A percentile compares a stretch with the other conserved stretches of the same genome.
phyloP scores from a whole-genome alignment of 352 stramenopile species.

The Discostella stelligera region DNA sequence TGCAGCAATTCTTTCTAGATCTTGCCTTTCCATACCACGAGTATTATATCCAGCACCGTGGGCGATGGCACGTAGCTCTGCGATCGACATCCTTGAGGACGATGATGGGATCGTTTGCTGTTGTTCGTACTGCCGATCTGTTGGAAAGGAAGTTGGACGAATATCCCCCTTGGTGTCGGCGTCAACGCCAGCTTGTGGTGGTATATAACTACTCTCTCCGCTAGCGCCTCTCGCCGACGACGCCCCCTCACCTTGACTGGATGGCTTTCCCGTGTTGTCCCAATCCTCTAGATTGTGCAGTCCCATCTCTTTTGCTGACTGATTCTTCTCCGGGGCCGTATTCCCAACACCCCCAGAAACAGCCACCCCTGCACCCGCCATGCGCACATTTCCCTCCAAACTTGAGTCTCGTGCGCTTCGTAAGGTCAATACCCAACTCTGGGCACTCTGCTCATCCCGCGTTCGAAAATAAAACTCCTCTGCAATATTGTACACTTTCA shows the following conservation, averaged over 20 bases:
- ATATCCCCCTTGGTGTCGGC: slow-evolving; percentile 11
- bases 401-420: slow-evolving; percentile 50
- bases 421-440: slow-evolving; percentile 75
- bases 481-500: slow-evolving; percentile 74
- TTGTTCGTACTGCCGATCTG: slow-evolving; percentile 1
- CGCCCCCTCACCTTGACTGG: slow-evolving; percentile 1
- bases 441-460: slow-evolving; percentile 54
- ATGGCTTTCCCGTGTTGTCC: slow-evolving; percentile 16
- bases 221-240: not conserved
- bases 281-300: slow-evolving; percentile 54
- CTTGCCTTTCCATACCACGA: slow-evolving; percentile 73
- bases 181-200: slow-evolving; percentile 3
- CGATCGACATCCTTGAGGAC: slow-evolving; percentile 56
- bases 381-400: slow-evolving; percentile 38
- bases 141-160: slow-evolving; percentile 2
- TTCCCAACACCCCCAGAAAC: slow-evolving; percentile 1
- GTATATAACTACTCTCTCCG: not conserved
- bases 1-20: slow-evolving; percentile 71
- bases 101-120: slow-evolving; percentile 8
- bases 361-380: slow-evolving; percentile 3
- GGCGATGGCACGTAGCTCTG: slow-evolving; percentile 73
- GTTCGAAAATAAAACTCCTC: slow-evolving; percentile 80
- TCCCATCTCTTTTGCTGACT: slow-evolving; percentile 41
- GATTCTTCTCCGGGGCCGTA: slow-evolving; percentile 14
- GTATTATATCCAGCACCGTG: slow-evolving; percentile 75